Evolutionary conservation across 306 rosid species (phyloP).

Genomic region (Citrullus amarus): DNA sequence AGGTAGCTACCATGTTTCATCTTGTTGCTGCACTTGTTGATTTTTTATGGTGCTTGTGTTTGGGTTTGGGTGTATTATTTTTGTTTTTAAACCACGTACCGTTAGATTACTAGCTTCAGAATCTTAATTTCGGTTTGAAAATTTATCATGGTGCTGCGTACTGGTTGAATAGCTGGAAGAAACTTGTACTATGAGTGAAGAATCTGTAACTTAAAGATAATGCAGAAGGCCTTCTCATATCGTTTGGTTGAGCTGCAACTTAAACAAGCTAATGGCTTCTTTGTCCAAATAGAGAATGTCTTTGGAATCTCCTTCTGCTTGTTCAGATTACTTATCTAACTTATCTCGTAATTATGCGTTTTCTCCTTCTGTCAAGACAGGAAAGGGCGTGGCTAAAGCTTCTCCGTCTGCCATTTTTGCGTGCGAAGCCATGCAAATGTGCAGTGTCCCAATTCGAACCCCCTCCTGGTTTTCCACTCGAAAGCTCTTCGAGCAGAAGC

Average conservation of each 20-base stretch:
- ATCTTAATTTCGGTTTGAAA: not conserved
- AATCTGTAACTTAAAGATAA: not conserved
- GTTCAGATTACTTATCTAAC: not conserved
- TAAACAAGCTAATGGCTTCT: too few species aligned
- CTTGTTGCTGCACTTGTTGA: not conserved
- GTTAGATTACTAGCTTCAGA: not conserved
- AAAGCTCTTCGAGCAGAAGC: constrained; percentile 58
- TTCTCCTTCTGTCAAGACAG: not conserved
- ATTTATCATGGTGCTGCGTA: not conserved
- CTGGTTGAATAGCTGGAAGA: not conserved
- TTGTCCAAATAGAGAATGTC: not conserved
- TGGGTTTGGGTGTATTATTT: not conserved
- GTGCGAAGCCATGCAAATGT: constrained; percentile 29
- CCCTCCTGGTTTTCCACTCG: constrained; percentile 76
- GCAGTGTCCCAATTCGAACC: constrained; percentile 31
- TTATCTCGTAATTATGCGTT: not conserved
- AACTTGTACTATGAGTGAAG: not conserved
- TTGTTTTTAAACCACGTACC: not conserved
- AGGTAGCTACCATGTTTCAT: not conserved
- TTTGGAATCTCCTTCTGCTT: not conserved
- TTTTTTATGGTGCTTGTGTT: not conserved
- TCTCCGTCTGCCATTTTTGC: not conserved
- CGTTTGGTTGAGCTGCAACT: not conserved
- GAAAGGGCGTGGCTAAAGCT: not conserved
- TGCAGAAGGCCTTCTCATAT: not conserved